Evolutionary conservation across 257 asterid species (phyloP), one percentile per base, ranked within the genome.

Genomic region (Linaria vulgaris): DNA sequence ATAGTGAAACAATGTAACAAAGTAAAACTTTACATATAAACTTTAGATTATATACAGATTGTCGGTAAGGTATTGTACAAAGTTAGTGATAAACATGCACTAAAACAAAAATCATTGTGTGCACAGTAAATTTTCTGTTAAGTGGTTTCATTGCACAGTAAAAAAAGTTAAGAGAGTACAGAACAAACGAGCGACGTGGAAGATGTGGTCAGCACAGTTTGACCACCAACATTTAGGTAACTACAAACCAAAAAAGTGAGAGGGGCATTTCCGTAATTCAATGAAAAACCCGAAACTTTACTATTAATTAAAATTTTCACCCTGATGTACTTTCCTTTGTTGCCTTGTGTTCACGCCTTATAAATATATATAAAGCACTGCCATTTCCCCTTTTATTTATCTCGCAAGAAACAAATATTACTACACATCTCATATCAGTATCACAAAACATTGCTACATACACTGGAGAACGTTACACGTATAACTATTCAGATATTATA

Each of bases 171-270:
- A 47, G 16, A 50, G 44, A 12, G 27, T 12, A 15, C 7, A 15
- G 59, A n/a, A 45, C 25, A 45, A 39, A 52, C 47, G 52, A 41
- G 22, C 54, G 80, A 76, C 82, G 75, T 41, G 69, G 69, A n/a
- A 86, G 80, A 85, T 83, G 82, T 77, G 85, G 96, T 88, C 87
- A 85, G 64, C 76, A 51, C 54, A 37, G 58, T 80, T 78, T 83
- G 96, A 88, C 95, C 89, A 54, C 34, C 45, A 61, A 5, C 61
- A 56, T 41, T 37, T 44, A 23, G 51, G 69, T 22, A 37, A 63
- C 49, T 58, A 57, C 27, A 51, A 17, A 9, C 21, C 20, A 7
- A 16, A 0, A 34, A 34, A 11, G 9, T 3, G 41, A 34, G 34
- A 58, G 63, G 86, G 88, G 67, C 9, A 71, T 1, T 12, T 16